Evolutionary conservation across 345 rosid genomes (phyloP).

Genomic region (Boechera divaricarpa): DNA sequence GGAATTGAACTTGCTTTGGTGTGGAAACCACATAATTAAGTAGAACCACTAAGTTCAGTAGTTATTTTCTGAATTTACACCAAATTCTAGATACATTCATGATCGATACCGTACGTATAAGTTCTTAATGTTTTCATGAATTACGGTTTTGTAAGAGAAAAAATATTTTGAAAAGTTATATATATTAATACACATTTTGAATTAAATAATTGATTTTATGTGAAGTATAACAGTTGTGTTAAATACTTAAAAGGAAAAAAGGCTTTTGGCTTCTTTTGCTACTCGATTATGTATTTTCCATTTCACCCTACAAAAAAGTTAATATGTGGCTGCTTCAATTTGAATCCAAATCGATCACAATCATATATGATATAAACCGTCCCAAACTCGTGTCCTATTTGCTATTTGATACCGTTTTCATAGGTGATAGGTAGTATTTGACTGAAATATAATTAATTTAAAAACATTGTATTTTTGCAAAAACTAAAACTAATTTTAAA

Average conservation of each 20-base stretch:
- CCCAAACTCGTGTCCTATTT: slow-evolving; percentile 1
- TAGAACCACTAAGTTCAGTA: not conserved
- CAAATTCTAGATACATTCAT: not conserved
- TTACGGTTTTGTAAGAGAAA: not conserved
- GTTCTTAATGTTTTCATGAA: not conserved
- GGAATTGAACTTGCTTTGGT: not conserved
- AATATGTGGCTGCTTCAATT: slow-evolving; percentile 6
- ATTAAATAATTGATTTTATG: not conserved
- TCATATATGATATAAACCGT: not conserved
- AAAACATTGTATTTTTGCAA: not conserved
- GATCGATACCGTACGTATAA: not conserved
- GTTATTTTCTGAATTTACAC: not conserved
- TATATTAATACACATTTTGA: not conserved
- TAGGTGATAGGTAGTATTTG: not conserved
- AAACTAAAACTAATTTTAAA: not conserved
- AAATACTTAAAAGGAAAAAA: not conserved
- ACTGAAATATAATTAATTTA: not conserved
- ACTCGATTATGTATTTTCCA: not conserved
- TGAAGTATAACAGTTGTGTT: not conserved
- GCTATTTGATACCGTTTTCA: slow-evolving; percentile 5
- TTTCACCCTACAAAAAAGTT: not conserved
- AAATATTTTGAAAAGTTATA: not conserved
- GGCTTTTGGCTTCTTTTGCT: not conserved
- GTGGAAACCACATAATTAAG: not conserved
- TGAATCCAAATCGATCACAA: slow-evolving; percentile 28